A percentile compares a stretch with the other conserved stretches of the same genome.
Evolutionary conservation across 2,329 filamentous ascomycete species (phyloP).

Genomic region (Aspergillus sp.): DNA sequence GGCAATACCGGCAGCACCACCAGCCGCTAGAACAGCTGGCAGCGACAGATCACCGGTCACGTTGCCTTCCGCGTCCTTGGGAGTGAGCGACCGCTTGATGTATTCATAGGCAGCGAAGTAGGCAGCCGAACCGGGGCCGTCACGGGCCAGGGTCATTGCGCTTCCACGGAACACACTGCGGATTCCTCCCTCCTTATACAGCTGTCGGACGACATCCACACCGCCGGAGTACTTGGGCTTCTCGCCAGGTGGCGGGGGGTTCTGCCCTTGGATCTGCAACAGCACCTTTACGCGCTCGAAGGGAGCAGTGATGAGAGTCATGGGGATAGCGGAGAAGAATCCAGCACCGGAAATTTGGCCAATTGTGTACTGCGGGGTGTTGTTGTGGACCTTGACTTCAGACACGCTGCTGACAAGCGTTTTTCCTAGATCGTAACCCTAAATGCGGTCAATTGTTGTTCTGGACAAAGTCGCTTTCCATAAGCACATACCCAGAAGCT

Average conservation of each 20-base stretch:
- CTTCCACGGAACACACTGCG: constrained; percentile 90
- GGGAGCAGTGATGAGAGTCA: constrained; percentile 97
- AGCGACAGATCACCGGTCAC: constrained; percentile 76
- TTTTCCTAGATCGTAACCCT: constrained; percentile 96
- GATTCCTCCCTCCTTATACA: constrained; percentile 88
- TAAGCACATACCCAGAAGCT: constrained; percentile 59
- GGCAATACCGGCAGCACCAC: constrained; percentile 86
- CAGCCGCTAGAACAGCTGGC: constrained; percentile 78
- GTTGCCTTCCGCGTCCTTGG: constrained; percentile 73
- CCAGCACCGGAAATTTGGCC: constrained; percentile 87
- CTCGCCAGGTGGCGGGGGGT: constrained; percentile 57
- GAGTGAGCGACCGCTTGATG: constrained; percentile 84
- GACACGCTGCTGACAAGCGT: constrained; percentile 72
- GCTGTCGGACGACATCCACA: constrained; percentile 84
- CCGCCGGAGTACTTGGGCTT: constrained; percentile 90
- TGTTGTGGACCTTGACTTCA: constrained; percentile 62
- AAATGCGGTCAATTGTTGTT: constrained; percentile 44
- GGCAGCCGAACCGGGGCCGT: constrained; percentile 87
- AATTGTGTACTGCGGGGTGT: constrained; percentile 68
- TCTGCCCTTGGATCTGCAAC: constrained; percentile 63
- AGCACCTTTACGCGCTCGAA: constrained; percentile 99
- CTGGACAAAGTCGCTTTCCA: not conserved
- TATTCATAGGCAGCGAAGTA: constrained; percentile 98
- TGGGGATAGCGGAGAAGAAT: constrained; percentile 96
- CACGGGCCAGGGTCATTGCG: constrained; percentile 86